Conservation (phyloP, 495 filamentous ascomycete species). For the Parathielavia appendiculata region DNA sequence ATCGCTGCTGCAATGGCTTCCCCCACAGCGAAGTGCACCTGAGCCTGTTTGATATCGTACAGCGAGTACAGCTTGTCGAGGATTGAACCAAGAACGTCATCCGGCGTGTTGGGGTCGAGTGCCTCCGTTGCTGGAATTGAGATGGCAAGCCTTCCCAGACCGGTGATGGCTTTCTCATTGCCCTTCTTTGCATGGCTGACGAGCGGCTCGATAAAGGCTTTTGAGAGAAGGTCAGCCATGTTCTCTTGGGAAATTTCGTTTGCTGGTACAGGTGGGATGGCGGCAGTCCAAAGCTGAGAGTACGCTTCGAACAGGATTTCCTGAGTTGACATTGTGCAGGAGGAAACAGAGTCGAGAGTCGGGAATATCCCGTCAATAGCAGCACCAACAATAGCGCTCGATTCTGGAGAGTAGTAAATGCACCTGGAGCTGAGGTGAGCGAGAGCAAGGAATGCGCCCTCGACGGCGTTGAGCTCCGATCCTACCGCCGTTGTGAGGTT, state of each 20-base stretch:
- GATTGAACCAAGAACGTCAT: constrained; percentile 41
- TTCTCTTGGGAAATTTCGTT: neutral
- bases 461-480: constrained; percentile 35
- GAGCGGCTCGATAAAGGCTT: constrained; percentile 53
- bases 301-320: constrained; percentile 57
- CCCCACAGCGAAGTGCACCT: constrained; percentile 82
- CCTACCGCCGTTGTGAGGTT: constrained; percentile 29
- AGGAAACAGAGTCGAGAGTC: constrained; percentile 20
- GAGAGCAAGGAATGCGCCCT: constrained; percentile 33
- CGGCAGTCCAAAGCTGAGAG: constrained; percentile 69
- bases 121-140: constrained; percentile 36
- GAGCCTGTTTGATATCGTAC: constrained; percentile 76
- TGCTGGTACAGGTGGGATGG: constrained; percentile 28
- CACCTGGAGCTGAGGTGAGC: constrained; percentile 28
- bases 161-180: constrained; percentile 70
- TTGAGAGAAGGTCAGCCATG: neutral
- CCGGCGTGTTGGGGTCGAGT: neutral
- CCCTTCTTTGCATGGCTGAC: constrained; percentile 65
- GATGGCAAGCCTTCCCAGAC: constrained; percentile 64
- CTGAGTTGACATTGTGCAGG: constrained; percentile 25
- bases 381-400: neutral
- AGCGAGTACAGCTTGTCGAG: constrained; percentile 62
- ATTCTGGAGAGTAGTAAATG: constrained; percentile 24
- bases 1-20: constrained; percentile 75
- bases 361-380: constrained; percentile 23